Evolutionary conservation across 805 yeast genomes (phyloP).

Genomic region (Pichia kluyveri): DNA sequence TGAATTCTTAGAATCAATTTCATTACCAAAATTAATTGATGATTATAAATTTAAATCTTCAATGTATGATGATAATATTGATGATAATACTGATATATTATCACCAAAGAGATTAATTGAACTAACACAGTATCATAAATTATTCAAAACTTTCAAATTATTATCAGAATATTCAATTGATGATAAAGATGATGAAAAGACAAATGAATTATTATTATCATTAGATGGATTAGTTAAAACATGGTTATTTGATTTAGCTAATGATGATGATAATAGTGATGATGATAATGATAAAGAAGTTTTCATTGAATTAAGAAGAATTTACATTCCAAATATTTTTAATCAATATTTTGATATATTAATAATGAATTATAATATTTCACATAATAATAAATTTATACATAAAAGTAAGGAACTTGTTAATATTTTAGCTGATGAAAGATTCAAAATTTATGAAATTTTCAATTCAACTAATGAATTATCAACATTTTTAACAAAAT

Average conservation of each 20-base stretch:
- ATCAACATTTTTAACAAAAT: slow-evolving; percentile 40
- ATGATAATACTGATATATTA: slow-evolving; percentile 9
- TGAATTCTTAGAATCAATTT: slow-evolving; percentile 42
- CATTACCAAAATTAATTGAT: slow-evolving; percentile 43
- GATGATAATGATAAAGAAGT: slow-evolving; percentile 29
- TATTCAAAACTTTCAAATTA: slow-evolving; percentile 16
- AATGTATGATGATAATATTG: slow-evolving; percentile 9
- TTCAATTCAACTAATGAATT: slow-evolving; percentile 46
- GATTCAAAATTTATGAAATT: slow-evolving; percentile 48
- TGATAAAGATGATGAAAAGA: slow-evolving; percentile 6
- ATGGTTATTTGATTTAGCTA: slow-evolving; percentile 28
- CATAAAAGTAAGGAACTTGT: slow-evolving; percentile 52
- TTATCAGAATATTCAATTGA: slow-evolving; percentile 12
- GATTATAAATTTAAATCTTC: slow-evolving; percentile 28
- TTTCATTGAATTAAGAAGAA: slow-evolving; percentile 46
- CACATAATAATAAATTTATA: slow-evolving; percentile 26
- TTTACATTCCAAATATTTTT: slow-evolving; percentile 66
- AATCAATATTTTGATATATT: slow-evolving; percentile 56
- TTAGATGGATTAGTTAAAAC: slow-evolving; percentile 12
- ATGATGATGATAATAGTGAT: slow-evolving; percentile 30
- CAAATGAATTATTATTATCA: slow-evolving; percentile 11
- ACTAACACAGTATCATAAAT: slow-evolving; percentile 18
- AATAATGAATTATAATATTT: slow-evolving; percentile 30
- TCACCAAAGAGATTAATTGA: slow-evolving; percentile 17
- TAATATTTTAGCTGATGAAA: slow-evolving; percentile 58